Evolutionary conservation across 441 rosid species (phyloP).

Genomic region (Populus trichocarpa): DNA sequence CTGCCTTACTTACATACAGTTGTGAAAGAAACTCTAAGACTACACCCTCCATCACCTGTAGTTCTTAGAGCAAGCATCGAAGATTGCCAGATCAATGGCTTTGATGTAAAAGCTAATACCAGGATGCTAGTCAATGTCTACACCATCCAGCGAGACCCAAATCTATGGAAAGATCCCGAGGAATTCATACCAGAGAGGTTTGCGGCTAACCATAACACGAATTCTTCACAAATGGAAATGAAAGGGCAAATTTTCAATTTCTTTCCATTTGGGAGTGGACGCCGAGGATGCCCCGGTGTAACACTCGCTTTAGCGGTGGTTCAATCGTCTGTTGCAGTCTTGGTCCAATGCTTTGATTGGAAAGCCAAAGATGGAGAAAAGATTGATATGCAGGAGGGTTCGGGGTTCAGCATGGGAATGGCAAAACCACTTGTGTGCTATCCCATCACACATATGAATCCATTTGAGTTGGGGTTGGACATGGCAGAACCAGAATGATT

Average conservation of each 20-base stretch:
- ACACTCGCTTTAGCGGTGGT: not conserved
- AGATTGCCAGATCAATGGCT: not conserved
- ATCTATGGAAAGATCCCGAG: not conserved
- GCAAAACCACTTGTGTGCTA: not conserved
- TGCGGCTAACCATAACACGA: not conserved
- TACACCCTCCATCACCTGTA: not conserved
- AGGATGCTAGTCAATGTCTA: not conserved
- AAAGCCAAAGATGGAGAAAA: not conserved
- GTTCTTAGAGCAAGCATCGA: not conserved
- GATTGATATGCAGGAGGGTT: not conserved
- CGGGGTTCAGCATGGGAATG: not conserved
- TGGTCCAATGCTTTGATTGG: conserved; percentile 5
- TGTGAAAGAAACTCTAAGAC: not conserved
- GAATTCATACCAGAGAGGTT: conserved; percentile 3
- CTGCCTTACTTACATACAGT: not conserved
- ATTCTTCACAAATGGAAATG: not conserved
- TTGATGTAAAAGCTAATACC: not conserved
- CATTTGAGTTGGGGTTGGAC: not conserved
- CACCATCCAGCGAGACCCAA: not conserved
- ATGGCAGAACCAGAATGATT: too few relatives aligned
- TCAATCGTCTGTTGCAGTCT: not conserved
- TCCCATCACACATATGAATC: not conserved
- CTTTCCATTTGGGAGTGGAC: not conserved
- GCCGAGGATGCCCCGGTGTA: not conserved
- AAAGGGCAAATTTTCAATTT: not conserved